Percentiles rank a stretch among this genome's conserved stretches.
Conservation (phyloP, 768 basidiomycete species). For the Trametes elegans region DNA sequence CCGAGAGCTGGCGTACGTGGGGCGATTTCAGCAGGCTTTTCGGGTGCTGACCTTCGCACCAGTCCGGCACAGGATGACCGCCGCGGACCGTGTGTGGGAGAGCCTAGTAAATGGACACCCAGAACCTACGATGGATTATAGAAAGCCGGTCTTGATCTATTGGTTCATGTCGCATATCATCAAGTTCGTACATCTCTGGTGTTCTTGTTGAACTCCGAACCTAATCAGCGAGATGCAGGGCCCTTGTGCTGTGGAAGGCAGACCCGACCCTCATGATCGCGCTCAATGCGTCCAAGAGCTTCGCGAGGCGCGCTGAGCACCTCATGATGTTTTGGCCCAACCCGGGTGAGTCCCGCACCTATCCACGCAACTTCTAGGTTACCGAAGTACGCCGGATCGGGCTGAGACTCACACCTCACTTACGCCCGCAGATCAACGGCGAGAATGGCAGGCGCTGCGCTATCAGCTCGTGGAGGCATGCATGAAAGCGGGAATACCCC, state of each 20-base stretch:
- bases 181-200: conserved; percentile 36
- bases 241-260: conserved; percentile 56
- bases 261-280: conserved; percentile 59
- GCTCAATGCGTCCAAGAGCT: conserved; percentile 56
- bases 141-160: conserved; percentile 65
- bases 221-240: conserved; percentile 35
- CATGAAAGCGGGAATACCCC: conserved; percentile 40
- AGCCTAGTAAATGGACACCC: neutral
- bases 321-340: conserved; percentile 65
- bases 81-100: conserved; percentile 8
- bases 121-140: conserved; percentile 19
- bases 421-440: conserved; percentile 46
- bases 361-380: neutral
- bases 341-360: conserved; percentile 38
- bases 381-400: neutral
- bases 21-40: neutral
- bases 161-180: conserved; percentile 78
- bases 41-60: neutral
- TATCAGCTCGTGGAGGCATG: conserved; percentile 49
- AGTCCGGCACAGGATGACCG: conserved; percentile 7
- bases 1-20: conserved; percentile 29
- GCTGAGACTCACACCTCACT: neutral
- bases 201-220: no score
- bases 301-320: conserved; percentile 60
- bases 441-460: conserved; percentile 45